Evolutionary conservation across 2,329 filamentous ascomycete species (phyloP), one percentile per base, ranked within the genome.

Genomic region (Monilinia fructicola): DNA sequence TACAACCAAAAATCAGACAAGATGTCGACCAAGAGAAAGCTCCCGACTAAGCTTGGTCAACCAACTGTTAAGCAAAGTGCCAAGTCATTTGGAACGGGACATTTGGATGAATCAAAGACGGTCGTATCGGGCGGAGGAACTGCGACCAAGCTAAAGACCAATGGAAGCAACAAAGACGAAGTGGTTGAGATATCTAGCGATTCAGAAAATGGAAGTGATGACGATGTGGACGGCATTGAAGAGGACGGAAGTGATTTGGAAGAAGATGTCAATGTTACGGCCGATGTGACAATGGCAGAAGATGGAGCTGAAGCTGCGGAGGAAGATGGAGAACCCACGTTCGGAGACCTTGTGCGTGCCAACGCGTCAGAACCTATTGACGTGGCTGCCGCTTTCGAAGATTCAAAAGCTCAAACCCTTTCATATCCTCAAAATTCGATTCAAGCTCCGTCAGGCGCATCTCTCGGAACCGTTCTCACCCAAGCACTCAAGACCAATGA

Each of bases 401-500:
- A 75, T 35, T 66, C 71, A 38, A 64, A 63, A 6, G 48, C 69
- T 35, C 68, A 67, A 44, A 58, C 70, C 28, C 62, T 73, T 4
- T 59, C 71, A n/a, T 73, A 73, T 60, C 72, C 72, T 40, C 69
- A 70, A 64, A 65, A 67, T 61, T 64, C 69, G 56, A 68, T 75
- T 55, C 72, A 74, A 64, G 65, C 73, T 26, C 90, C 89, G 16
- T 88, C 88, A 16, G 88, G 90, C 67, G 88, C 92, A 67, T 97
- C 94, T 9, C 86, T 99, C 61, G 90, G 91, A 58, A 97, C 92
- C 6, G 92, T 97, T n/a, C 88, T 99, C 68, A 89, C 93, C 18
- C 94, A 98, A 78, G 92, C 95, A 7, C 88, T 99, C 66, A 90
- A 90, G 74, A 97, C 93, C 69, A 95, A 97, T 79, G 95, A 99